Conservation (phyloP, 176 grass and related monocot species). For the Phoenix dactylifera region DNA sequence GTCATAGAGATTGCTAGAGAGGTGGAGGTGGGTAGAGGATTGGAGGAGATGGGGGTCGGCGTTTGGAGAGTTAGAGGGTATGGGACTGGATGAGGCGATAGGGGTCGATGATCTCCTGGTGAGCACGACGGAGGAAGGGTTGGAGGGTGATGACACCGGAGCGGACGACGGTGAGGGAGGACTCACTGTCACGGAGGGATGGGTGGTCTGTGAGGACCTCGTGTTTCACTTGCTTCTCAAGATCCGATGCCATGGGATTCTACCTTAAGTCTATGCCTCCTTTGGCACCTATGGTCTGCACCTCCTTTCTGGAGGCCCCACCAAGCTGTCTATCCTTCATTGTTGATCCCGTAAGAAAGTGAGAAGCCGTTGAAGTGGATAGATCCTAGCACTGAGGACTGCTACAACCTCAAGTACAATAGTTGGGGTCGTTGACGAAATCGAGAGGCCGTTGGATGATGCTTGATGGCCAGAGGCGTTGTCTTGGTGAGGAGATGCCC, state of each 20-base stretch:
- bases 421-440: too few species aligned
- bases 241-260: too few species aligned
- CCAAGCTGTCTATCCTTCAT: too few species aligned
- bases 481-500: constrained; percentile 22
- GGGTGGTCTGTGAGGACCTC: constrained; percentile 88
- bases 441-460: constrained; percentile 42
- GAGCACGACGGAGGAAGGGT: constrained; percentile 59
- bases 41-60: constrained; percentile 23
- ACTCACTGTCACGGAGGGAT: constrained; percentile 56
- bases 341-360: too few species aligned
- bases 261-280: too few species aligned
- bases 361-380: too few species aligned
- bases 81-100: constrained; percentile 4
- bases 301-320: too few species aligned
- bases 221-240: not conserved
- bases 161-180: constrained; percentile 55
- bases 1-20: constrained; percentile 56
- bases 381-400: too few species aligned
- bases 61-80: constrained; percentile 53
- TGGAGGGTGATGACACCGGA: constrained; percentile 46
- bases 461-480: constrained; percentile 31
- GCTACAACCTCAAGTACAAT: too few species aligned
- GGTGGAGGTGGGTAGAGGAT: constrained; percentile 31
- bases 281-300: too few species aligned
- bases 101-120: constrained; percentile 68